These are phyloP conservation scores for Penicillium thymicola DNA, from an alignment of 2,329 filamentous ascomycete genomes.

Conservation along the genomic window DNA sequence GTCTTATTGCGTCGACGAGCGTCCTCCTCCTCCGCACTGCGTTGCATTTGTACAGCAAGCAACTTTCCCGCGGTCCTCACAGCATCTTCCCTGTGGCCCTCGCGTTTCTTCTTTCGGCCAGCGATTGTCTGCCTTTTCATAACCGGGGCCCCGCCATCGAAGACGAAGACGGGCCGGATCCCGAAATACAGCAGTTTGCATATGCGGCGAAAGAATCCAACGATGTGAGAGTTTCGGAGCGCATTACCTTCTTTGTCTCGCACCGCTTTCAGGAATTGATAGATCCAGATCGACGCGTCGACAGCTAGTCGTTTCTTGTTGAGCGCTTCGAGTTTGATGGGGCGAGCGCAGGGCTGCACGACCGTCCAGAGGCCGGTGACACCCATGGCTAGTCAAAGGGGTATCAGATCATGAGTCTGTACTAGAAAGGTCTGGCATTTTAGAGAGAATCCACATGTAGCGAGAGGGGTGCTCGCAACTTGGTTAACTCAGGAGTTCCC, in stretches of 20 bases:
- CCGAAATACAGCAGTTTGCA: constrained; percentile 97
- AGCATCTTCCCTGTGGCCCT: constrained; percentile 90
- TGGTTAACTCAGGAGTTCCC: neutral
- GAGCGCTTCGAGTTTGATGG: constrained; percentile 92
- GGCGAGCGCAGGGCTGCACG: constrained; percentile 88
- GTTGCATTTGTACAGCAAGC: constrained; percentile 90
- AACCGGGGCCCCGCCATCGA: constrained; percentile 88
- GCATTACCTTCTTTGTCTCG: constrained; percentile 98
- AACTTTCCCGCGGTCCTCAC: constrained; percentile 86
- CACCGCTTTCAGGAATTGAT: constrained; percentile 98
- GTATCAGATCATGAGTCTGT: neutral
- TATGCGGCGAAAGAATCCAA: constrained; percentile 96
- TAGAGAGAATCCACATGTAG: neutral
- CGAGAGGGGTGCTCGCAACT: neutral
- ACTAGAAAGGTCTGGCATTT: neutral
- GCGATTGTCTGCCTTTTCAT: constrained; percentile 90
- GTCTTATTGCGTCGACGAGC: constrained; percentile 57
- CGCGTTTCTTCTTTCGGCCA: constrained; percentile 71
- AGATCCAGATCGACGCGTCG: constrained; percentile 99
- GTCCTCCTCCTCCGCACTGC: constrained; percentile 76
- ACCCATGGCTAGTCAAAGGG: constrained; percentile 64
- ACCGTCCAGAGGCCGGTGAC: constrained; percentile 98
- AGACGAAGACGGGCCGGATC: constrained; percentile 95
- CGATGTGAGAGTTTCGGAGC: constrained; percentile 88
- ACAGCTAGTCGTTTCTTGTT: constrained; percentile 95